These are phyloP conservation scores for Bidens hawaiensis DNA, from an alignment of 140 eudicot genomes.

Conservation along the genomic window DNA sequence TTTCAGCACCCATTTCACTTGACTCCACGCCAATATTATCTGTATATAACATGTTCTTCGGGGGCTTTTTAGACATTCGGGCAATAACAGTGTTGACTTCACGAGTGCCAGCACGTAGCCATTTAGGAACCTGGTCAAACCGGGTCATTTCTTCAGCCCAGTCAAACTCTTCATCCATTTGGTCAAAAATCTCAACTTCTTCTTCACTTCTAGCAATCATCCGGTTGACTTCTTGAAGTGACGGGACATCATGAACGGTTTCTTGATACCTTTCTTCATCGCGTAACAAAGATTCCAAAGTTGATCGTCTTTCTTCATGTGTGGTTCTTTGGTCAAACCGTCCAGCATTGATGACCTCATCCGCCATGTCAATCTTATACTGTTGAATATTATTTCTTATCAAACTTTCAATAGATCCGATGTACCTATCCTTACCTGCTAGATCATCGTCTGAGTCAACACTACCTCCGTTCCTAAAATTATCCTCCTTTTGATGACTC, in stretches of 20 bases:
- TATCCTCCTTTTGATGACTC: conserved; percentile 91
- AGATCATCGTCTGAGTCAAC: conserved; percentile 94
- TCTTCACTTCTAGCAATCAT: conserved; percentile 98
- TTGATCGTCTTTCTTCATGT: conserved; percentile 91
- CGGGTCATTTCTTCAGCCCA: conserved; percentile 92
- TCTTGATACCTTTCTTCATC: conserved; percentile 98
- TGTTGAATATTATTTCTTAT: conserved; percentile 93
- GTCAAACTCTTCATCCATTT: conserved; percentile 95
- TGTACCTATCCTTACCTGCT: conserved; percentile 92
- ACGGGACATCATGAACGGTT: conserved; percentile 94
- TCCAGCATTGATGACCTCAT: conserved; percentile 97
- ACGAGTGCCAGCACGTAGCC: conserved; percentile 70
- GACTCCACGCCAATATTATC: conserved; percentile 40
- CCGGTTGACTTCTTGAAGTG: conserved; percentile 91
- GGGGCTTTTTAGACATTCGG: conserved; percentile 66
- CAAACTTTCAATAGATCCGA: conserved; percentile 92
- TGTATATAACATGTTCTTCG: conserved; percentile 25
- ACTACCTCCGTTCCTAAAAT: conserved; percentile 53
- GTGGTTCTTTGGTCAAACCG: conserved; percentile 98
- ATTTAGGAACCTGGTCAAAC: conserved; percentile 79
- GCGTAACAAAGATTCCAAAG: conserved; percentile 78
- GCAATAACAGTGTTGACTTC: conserved; percentile 63
- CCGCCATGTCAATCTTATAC: conserved; percentile 98
- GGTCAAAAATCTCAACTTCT: conserved; percentile 90
- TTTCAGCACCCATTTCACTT: conserved; percentile 38